Percentiles rank a stretch among this genome's conserved stretches.
Evolutionary conservation across 2,329 filamentous ascomycete genomes (phyloP).

Genomic region (Botrytis sinoallii): DNA sequence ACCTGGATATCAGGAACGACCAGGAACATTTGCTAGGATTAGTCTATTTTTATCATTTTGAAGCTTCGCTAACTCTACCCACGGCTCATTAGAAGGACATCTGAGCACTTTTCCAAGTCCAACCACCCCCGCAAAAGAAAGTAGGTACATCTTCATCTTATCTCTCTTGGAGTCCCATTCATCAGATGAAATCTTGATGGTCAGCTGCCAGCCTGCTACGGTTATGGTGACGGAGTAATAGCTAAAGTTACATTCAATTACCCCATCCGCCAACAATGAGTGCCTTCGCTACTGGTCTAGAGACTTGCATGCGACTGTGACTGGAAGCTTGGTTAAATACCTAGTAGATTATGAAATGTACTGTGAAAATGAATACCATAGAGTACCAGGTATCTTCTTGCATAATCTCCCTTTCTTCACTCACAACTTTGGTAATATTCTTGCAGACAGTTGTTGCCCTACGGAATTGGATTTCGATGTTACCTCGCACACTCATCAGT

Average conservation of each 20-base stretch:
- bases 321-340: not conserved
- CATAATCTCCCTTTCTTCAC: not conserved
- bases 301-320: not conserved
- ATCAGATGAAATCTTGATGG: constrained; percentile 6
- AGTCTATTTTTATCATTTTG: not conserved
- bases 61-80: not conserved
- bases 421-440: not conserved
- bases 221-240: not conserved
- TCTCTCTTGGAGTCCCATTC: not conserved
- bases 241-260: not conserved
- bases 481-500: not conserved
- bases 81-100: constrained; percentile 5
- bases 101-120: not conserved
- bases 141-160: constrained; percentile 2
- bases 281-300: not conserved
- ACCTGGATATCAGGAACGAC: not conserved
- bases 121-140: constrained; percentile 9
- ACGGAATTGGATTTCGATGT: not conserved
- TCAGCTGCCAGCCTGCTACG: constrained; percentile 5
- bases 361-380: not conserved
- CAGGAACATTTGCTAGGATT: not conserved
- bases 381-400: not conserved
- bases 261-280: not conserved
- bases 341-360: not conserved
- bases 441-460: not conserved